A percentile compares a stretch with the other conserved stretches of the same genome.
Conservation (phyloP, 2,329 filamentous ascomycete genomes). For the Xenoacremonium recifei region DNA sequence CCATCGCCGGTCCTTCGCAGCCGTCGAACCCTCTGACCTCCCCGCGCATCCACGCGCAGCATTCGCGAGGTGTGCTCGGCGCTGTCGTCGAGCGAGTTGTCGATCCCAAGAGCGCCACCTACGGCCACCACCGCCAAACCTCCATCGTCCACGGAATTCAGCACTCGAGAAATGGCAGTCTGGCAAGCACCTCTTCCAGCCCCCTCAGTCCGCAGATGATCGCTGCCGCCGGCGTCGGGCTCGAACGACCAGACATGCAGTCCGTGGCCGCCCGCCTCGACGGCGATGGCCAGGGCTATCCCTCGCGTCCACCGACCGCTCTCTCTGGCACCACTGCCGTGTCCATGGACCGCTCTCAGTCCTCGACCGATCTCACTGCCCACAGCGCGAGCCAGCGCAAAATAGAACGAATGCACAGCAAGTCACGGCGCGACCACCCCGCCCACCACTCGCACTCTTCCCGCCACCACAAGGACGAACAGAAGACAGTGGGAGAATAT, state of each 20-base stretch:
- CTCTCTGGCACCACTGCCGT: conserved; percentile 39
- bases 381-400: conserved; percentile 50
- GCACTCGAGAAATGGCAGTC: conserved; percentile 87
- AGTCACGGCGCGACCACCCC: conserved; percentile 67
- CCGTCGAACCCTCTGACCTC: conserved; percentile 30
- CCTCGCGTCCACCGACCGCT: conserved; percentile 45
- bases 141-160: conserved; percentile 97
- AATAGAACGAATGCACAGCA: conserved; percentile 63
- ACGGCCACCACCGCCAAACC: conserved; percentile 93
- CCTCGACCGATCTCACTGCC: conserved; percentile 43
- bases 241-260: conserved; percentile 54
- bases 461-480: conserved; percentile 68
- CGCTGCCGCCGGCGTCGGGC: conserved; percentile 60
- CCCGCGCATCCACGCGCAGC: conserved; percentile 39
- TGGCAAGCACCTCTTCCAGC: conserved; percentile 74
- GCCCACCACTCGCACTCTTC: conserved; percentile 78
- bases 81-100: conserved; percentile 50
- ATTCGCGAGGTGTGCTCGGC: conserved; percentile 40
- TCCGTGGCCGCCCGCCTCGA: conserved; percentile 44
- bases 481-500: conserved; percentile 96
- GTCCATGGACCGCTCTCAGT: conserved; percentile 45
- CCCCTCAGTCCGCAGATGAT: conserved; percentile 88
- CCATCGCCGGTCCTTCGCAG: too few relatives aligned
- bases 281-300: conserved; percentile 34
- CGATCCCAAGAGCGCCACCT: conserved; percentile 53